phyloP scores from a whole-genome alignment of 1,284 basidiomycete genomes.

The Volvariella surrecta region DNA sequence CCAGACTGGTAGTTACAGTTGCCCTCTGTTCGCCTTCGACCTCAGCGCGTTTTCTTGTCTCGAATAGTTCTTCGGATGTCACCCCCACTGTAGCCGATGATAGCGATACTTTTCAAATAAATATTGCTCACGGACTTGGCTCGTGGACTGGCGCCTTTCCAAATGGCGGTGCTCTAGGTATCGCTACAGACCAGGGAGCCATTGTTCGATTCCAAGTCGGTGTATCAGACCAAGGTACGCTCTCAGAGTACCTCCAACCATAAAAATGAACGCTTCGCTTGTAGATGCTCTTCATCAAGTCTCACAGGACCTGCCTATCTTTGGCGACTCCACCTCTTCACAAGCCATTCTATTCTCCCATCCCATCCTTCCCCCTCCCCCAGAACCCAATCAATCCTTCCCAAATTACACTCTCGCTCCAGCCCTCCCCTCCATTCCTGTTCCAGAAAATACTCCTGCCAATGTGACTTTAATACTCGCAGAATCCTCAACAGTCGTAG shows the following conservation, averaged over 20 bases:
- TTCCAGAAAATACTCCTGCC: constrained; percentile 28
- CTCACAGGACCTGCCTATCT: constrained; percentile 38
- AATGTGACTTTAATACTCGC: constrained; percentile 48
- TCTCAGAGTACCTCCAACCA: constrained; percentile 2
- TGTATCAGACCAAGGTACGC: constrained; percentile 41
- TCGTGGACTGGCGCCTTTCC: constrained; percentile 41
- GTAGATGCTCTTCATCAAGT: constrained; percentile 37
- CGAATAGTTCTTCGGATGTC: constrained; percentile 35
- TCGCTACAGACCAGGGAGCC: constrained; percentile 32
- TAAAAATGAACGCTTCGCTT: constrained; percentile 9
- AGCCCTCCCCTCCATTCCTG: constrained; percentile 43
- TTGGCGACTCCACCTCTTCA: constrained; percentile 73
- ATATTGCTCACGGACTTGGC: constrained; percentile 42
- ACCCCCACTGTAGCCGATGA: constrained; percentile 33
- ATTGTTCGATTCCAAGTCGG: constrained; percentile 62
- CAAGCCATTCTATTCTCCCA: constrained; percentile 75
- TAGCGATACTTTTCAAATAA: constrained; percentile 41
- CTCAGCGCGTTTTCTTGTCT: constrained; percentile 42
- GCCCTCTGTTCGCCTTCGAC: constrained; percentile 26
- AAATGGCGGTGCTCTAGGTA: constrained; percentile 38
- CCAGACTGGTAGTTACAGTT: constrained; percentile 14
- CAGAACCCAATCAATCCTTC: constrained; percentile 40
- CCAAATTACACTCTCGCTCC: constrained; percentile 77
- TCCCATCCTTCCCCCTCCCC: constrained; percentile 29
- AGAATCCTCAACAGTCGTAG: constrained; percentile 29